Evolutionary conservation across 192 early-diverging fungal species (phyloP), one percentile per base, ranked within the genome.

Genomic region (Lobosporangium transversale): DNA sequence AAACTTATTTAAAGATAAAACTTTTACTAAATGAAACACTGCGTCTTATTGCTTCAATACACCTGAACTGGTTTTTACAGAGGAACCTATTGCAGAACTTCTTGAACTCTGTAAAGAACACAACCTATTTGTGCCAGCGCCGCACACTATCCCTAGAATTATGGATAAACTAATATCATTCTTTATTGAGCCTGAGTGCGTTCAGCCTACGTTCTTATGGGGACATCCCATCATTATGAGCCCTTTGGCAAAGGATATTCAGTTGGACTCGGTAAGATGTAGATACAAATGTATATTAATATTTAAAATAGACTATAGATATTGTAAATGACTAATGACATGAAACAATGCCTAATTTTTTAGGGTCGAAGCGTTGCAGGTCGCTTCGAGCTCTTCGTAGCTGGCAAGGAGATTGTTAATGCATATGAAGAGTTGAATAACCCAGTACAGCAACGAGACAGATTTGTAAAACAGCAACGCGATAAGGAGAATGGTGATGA

Each of bases 381-480:
- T 7, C 83, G 94, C 15, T 94, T 94, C 57, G 94, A 96, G 76
- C 80, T 95, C 31, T 94, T 94, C 84, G 86, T 94, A 47, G 87
- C 80, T 3, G 83, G 83, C 33, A 89, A 88, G 44, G 95, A 97
- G 67, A 79, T 93, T 40, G 88, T 92, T 29, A 97, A 97, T 66
- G 92, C 92, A 0, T 97, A 97, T 66, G 91, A 89, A 70, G 95
- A 97, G 69, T 85, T 97, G 70, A 97, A 97, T 61, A 92, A 95
- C 57, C 95, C 95, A 7, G 47, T 78, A 14, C 89, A 93, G 48
- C 95, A 95, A 58, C 85, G 86, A 4, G 68, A 71, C 12, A 81
- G 89, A 33, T 94, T 94, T 61, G 65, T 67, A 11, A 79, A 86
- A 36, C 92, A 94, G 57, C 80, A 84, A 30, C 53, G 58, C 31